Conservation (phyloP, 2,329 filamentous ascomycete genomes). For the Lizonia empirigonia region DNA sequence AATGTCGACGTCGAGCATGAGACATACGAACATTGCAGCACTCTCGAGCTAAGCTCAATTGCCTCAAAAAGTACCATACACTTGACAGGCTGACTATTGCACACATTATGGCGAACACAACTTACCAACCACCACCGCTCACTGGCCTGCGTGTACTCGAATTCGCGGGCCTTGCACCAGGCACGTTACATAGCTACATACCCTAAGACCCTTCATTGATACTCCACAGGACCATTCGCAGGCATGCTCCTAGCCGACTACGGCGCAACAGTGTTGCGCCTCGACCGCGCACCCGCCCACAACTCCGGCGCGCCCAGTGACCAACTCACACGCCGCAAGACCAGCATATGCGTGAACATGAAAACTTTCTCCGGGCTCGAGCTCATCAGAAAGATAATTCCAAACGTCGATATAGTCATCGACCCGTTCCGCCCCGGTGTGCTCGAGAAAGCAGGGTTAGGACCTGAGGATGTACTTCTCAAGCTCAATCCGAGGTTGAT, state of each 20-base stretch:
- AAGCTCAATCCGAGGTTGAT: constrained; percentile 75
- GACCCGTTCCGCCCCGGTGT: constrained; percentile 94
- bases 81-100: not conserved
- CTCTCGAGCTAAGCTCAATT: not conserved
- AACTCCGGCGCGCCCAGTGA: constrained; percentile 65
- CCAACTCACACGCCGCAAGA: constrained; percentile 78
- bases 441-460: constrained; percentile 80
- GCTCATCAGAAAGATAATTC: constrained; percentile 69
- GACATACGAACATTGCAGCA: not conserved
- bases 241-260: constrained; percentile 83
- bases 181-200: constrained; percentile 37
- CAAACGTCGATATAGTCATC: constrained; percentile 76
- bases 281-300: constrained; percentile 69
- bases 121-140: constrained; percentile 55
- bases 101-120: constrained; percentile 27
- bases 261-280: constrained; percentile 83
- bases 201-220: not conserved
- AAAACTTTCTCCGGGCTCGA: constrained; percentile 68
- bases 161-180: constrained; percentile 67
- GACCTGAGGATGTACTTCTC: constrained; percentile 68
- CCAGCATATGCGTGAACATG: constrained; percentile 79
- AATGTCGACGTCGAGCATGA: constrained; percentile 41
- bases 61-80: not conserved
- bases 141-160: constrained; percentile 66
- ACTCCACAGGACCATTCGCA: constrained; percentile 74